These are phyloP conservation scores for Xylaria sp. DNA, from an alignment of 2,329 filamentous ascomycete genomes.

Conservation along the genomic window DNA sequence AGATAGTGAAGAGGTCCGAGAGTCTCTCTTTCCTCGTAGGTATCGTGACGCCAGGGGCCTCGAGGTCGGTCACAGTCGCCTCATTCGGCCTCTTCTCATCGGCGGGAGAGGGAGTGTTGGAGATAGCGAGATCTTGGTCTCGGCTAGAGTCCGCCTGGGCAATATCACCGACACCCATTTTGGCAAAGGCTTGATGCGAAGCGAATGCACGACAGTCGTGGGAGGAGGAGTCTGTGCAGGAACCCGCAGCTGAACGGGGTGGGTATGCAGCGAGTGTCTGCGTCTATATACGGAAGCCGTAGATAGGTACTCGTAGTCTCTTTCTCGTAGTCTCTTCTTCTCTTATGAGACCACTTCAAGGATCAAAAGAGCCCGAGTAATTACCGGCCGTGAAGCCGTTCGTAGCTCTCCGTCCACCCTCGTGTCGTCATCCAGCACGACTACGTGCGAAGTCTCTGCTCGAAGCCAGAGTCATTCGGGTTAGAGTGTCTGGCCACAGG, in stretches of 20 bases:
- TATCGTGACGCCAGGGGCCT: conserved; percentile 1
- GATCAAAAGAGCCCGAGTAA: background rate
- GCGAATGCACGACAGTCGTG: background rate
- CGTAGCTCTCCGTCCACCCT: background rate
- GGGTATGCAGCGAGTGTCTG: background rate
- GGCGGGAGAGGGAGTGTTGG: background rate
- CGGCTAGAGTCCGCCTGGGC: conserved; percentile 1
- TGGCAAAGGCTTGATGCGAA: background rate
- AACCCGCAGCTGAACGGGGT: background rate
- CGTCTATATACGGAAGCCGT: background rate
- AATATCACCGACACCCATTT: conserved; percentile 2
- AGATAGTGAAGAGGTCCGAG: conserved; percentile 13
- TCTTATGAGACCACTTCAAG: background rate
- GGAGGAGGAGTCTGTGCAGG: background rate
- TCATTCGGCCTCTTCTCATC: conserved; percentile 2
- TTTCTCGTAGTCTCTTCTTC: too few relatives aligned
- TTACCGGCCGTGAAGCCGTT: background rate
- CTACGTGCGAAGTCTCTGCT: background rate
- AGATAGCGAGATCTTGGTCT: background rate
- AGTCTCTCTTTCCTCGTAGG: conserved; percentile 7
- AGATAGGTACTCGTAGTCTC: background rate
- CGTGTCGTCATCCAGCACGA: background rate
- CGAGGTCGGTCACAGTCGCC: conserved; percentile 2
- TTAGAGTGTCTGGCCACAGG: background rate
- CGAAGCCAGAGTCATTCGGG: background rate